These are phyloP conservation scores for Coemansia sp. DNA, from an alignment of 192 early-diverging fungal species.

Conservation along the genomic window DNA sequence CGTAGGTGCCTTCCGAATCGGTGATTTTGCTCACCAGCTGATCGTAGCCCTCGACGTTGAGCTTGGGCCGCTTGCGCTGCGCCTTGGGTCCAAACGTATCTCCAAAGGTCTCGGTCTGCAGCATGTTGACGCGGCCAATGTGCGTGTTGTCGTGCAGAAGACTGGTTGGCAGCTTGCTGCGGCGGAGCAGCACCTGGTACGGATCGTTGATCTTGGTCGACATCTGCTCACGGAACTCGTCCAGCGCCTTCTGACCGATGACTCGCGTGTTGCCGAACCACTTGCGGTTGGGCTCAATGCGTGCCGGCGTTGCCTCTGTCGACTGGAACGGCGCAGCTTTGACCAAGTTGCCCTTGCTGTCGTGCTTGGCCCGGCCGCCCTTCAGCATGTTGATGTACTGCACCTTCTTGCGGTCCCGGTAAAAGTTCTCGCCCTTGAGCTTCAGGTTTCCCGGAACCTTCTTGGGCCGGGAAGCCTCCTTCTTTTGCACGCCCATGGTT, in stretches of 20 bases:
- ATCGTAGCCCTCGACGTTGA: constrained; percentile 69
- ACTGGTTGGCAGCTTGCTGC: constrained; percentile 96
- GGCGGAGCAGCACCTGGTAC: constrained; percentile 89
- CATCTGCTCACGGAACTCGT: constrained; percentile 90
- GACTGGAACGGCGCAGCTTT: constrained; percentile 90
- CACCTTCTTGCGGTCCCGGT: constrained; percentile 94
- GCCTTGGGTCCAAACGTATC: constrained; percentile 95
- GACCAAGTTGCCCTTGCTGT: constrained; percentile 86
- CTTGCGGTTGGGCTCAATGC: constrained; percentile 91
- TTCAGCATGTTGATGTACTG: constrained; percentile 92
- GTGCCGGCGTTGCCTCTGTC: constrained; percentile 68
- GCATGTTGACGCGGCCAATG: constrained; percentile 77
- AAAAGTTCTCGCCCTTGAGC: constrained; percentile 99
- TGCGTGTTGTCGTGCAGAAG: constrained; percentile 77
- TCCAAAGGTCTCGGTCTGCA: constrained; percentile 90
- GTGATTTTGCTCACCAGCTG: constrained; percentile 75
- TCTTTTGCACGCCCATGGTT: constrained; percentile 53
- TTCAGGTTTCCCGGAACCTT: constrained; percentile 65
- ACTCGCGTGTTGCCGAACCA: constrained; percentile 99
- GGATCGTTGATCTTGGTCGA: constrained; percentile 85
- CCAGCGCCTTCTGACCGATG: constrained; percentile 91
- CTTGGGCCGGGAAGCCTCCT: constrained; percentile 49
- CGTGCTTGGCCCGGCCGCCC: constrained; percentile 78
- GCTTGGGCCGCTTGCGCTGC: constrained; percentile 92
- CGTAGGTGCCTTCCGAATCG: constrained; percentile 63